These are phyloP conservation scores for Talaromyces piceae DNA, from an alignment of 2,329 filamentous ascomycete species.

Conservation along the genomic window DNA sequence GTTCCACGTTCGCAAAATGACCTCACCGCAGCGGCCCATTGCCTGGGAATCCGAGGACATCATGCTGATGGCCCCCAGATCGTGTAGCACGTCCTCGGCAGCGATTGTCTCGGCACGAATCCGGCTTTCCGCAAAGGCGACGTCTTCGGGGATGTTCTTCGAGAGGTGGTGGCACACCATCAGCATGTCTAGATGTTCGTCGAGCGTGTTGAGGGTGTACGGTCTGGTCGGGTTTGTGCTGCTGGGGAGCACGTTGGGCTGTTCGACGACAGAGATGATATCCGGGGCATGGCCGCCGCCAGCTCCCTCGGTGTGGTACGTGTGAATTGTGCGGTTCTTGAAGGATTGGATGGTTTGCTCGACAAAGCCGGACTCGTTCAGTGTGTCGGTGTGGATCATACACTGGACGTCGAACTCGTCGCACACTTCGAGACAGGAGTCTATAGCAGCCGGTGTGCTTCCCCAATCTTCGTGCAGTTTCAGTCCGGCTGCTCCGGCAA, in stretches of 20 bases:
- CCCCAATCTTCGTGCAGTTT: constrained; percentile 98
- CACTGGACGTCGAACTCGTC: constrained; percentile 90
- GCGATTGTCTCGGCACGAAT: constrained; percentile 96
- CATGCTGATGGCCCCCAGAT: constrained; percentile 93
- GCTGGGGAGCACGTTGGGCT: constrained; percentile 78
- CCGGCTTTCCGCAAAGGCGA: constrained; percentile 88
- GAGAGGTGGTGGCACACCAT: constrained; percentile 97
- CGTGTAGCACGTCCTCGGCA: constrained; percentile 91
- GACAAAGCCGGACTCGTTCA: constrained; percentile 97
- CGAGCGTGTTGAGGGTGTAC: constrained; percentile 83
- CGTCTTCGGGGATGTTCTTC: constrained; percentile 88
- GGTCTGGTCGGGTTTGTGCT: constrained; percentile 90
- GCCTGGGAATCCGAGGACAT: constrained; percentile 94
- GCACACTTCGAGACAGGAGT: constrained; percentile 75
- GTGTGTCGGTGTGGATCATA: constrained; percentile 89
- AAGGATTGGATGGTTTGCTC: constrained; percentile 83
- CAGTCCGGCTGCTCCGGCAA: constrained; percentile 78
- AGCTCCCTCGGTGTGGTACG: constrained; percentile 93
- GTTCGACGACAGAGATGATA: constrained; percentile 89
- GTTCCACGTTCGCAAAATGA: constrained; percentile 89
- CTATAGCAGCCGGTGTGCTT: constrained; percentile 81
- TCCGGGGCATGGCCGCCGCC: constrained; percentile 93
- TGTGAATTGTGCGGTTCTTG: constrained; percentile 82
- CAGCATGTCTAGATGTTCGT: constrained; percentile 95
- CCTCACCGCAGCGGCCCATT: constrained; percentile 94